Conservation (phyloP, 805 yeast species). For the Pichia californica region DNA sequence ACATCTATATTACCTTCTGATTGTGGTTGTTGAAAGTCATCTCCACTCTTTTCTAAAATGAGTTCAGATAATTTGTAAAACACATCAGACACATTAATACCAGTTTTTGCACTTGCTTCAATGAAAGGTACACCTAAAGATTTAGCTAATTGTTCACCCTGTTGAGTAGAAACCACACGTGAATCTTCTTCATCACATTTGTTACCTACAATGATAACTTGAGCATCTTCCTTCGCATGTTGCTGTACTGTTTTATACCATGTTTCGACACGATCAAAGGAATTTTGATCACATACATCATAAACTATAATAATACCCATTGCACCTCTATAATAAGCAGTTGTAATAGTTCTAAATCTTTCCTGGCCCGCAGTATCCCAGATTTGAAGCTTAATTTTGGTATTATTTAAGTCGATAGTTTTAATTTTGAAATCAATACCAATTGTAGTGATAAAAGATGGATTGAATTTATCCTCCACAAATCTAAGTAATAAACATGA, state of each 20-base stretch:
- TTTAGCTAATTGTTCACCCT: constrained; percentile 83
- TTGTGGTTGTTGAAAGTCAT: constrained; percentile 27
- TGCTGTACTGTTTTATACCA: constrained; percentile 96
- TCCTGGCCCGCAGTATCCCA: constrained; percentile 99
- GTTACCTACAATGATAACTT: constrained; percentile 89
- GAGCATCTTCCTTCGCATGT: constrained; percentile 95
- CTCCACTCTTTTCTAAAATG: constrained; percentile 71
- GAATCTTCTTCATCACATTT: constrained; percentile 86
- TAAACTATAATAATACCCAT: constrained; percentile 81
- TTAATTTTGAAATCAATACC: constrained; percentile 98
- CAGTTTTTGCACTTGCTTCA: constrained; percentile 95
- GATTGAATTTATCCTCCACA: constrained; percentile 95
- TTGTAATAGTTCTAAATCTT: constrained; percentile 87
- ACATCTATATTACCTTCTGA: constrained; percentile 24
- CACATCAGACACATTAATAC: constrained; percentile 84
- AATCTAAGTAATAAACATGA: constrained; percentile 87
- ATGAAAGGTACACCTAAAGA: constrained; percentile 85
- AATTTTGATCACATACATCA: constrained; percentile 83
- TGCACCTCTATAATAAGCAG: constrained; percentile 89
- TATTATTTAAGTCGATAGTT: constrained; percentile 89
- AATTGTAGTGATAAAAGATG: constrained; percentile 93
- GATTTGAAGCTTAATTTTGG: constrained; percentile 87
- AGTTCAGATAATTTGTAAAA: constrained; percentile 84
- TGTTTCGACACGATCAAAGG: constrained; percentile 85
- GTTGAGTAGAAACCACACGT: constrained; percentile 82